Base-by-base conservation (phyloP, 306 rosid genomes). In the Malus fusca region DNA sequence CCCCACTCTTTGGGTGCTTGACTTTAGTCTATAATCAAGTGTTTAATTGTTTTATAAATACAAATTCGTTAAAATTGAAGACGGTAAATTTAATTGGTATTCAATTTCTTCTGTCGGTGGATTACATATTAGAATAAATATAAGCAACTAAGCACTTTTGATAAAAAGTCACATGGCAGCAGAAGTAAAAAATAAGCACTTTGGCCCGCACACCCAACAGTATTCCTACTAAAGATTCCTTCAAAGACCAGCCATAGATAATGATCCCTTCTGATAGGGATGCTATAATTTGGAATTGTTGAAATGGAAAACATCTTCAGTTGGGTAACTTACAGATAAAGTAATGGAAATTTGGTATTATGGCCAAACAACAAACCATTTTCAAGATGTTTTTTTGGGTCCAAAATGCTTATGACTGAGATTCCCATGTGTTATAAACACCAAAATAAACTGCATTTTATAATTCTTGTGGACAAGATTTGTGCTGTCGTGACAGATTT, bases 191-290 rank as follows among this genome's bases (percentile, higher is more conserved):
- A 77, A 67, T 42, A 79, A 65, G 81, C 55, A 79, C 53, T 68
- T 52, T 52, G 85, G 82, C 78, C 51, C 92, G 85, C 82, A 44
- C 53, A 46, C 19, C 80, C 0, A 48, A 60, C 63, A 58, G 71
- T 53, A 79, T 68, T 83, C 74, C 68, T 79, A 22, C 61, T 72
- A 52, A 83, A 88, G 86, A 91, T 81, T 91, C 84, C 85, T 80
- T 81, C 63, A 56, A 30, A 78, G 83, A 73, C 30, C 56, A 79
- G 85, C 77, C 77, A 84, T 69, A 74, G 75, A 82, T 81, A 76
- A 65, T 76, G 83, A 81, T 83, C 75, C 81, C 71, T 74, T 66
- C 77, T 81, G 76, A 81, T 59, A 60, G 73, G 68, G 33, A 69
- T 76, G 82, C n/a, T n/a, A 53, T 78, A 10, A 76, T 83, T 43